Percentiles rank a stretch among this genome's conserved stretches.
These are phyloP conservation scores for Tricholoma terreum DNA, from an alignment of 768 basidiomycete species.

Conservation along the genomic window DNA sequence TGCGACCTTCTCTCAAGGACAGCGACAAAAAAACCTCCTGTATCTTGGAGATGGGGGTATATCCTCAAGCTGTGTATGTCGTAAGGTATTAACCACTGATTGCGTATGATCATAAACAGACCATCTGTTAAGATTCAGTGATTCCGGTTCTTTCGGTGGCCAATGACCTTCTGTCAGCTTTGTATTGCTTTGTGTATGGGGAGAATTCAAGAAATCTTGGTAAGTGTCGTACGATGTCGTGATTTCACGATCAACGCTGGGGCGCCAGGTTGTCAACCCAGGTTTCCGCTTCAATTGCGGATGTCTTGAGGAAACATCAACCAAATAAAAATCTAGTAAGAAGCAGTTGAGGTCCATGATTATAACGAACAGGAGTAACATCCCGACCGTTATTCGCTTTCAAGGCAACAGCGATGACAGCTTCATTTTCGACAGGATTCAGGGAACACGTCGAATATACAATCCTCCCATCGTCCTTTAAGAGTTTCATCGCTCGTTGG, in stretches of 20 bases:
- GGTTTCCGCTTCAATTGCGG: conserved; percentile 72
- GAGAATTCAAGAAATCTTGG: conserved; percentile 51
- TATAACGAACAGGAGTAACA: background rate
- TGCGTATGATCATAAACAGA: conserved; percentile 27
- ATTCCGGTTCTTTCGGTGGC: conserved; percentile 66
- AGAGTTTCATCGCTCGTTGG: conserved; percentile 86
- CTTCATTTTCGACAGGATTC: conserved; percentile 97
- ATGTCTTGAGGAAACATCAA: conserved; percentile 72
- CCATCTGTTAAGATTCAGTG: conserved; percentile 72
- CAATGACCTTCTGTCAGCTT: conserved; percentile 76
- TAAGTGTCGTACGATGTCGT: conserved; percentile 56
- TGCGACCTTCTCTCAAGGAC: conserved; percentile 58
- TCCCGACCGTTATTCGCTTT: conserved; percentile 40
- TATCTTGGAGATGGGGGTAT: conserved; percentile 94
- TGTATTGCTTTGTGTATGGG: conserved; percentile 48
- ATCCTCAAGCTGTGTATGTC: conserved; percentile 65
- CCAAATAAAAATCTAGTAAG: conserved; percentile 63
- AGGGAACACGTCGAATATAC: conserved; percentile 98
- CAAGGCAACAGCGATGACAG: conserved; percentile 86
- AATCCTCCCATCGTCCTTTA: conserved; percentile 79
- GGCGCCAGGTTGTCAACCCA: conserved; percentile 77
- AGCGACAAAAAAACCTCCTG: conserved; percentile 97
- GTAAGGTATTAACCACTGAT: background rate
- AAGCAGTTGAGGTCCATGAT: background rate
- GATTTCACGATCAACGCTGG: conserved; percentile 57